Conservation (phyloP, 2,329 filamentous ascomycete genomes). For the Neoascochyta sp. region DNA sequence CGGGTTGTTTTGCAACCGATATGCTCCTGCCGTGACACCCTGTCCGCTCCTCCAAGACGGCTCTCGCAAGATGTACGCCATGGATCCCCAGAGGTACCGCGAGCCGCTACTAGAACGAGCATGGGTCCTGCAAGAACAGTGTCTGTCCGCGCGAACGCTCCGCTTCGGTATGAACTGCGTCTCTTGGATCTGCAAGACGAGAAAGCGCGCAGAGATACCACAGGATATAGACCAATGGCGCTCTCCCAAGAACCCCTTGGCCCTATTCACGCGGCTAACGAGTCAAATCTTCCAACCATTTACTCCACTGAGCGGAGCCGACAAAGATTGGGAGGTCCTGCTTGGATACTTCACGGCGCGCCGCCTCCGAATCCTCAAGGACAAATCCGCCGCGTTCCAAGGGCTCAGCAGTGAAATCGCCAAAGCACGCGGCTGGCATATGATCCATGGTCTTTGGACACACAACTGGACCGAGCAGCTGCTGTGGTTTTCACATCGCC, state of each 20-base stretch:
- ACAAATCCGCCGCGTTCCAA: slow-evolving; percentile 2
- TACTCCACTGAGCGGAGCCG: too few relatives aligned
- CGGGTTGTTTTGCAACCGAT: slow-evolving; percentile 3
- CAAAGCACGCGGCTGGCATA: background rate
- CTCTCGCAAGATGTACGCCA: too few relatives aligned
- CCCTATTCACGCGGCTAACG: too few relatives aligned
- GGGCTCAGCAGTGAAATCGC: slow-evolving; percentile 1
- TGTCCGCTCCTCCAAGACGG: background rate
- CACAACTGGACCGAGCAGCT: background rate
- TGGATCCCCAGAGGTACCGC: too few relatives aligned
- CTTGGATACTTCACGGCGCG: too few relatives aligned
- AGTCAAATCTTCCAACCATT: too few relatives aligned
- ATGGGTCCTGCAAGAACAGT: slow-evolving; percentile 4
- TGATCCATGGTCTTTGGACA: slow-evolving; percentile 1
- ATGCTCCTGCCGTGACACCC: background rate
- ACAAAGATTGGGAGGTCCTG: too few relatives aligned
- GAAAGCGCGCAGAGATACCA: too few relatives aligned
- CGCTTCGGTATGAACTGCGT: slow-evolving; percentile 1
- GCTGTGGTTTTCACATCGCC: background rate
- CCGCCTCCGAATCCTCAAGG: too few relatives aligned
- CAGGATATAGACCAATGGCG: too few relatives aligned
- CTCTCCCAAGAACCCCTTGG: too few relatives aligned
- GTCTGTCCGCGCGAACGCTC: slow-evolving; percentile 1
- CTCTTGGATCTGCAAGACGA: slow-evolving; percentile 2
- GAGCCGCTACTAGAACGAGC: too few relatives aligned